These are phyloP conservation scores for Backusella westeae DNA, from an alignment of 192 early-diverging fungal species.

Conservation along the genomic window DNA sequence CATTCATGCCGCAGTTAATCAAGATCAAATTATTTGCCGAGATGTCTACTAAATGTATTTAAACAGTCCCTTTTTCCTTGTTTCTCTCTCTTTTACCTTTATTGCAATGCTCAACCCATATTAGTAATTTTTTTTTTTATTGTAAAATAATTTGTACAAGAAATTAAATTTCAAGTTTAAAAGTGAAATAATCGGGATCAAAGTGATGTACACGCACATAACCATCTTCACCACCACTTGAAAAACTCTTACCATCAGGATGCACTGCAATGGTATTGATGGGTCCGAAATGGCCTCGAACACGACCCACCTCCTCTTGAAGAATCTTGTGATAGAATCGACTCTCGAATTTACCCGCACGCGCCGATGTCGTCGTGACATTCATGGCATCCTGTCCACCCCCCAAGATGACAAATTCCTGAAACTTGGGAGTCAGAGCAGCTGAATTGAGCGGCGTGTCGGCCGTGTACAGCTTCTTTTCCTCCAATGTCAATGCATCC, in stretches of 20 bases:
- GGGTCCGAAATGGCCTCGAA: constrained; percentile 98
- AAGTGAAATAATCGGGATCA: constrained; percentile 94
- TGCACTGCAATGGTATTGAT: constrained; percentile 99
- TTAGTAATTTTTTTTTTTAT: constrained; percentile 1
- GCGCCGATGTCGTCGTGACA: constrained; percentile 87
- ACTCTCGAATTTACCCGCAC: constrained; percentile 96
- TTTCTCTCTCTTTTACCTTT: neutral
- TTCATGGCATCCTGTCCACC: constrained; percentile 99
- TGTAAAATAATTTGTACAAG: neutral
- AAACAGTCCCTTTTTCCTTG: neutral
- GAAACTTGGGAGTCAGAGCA: constrained; percentile 77
- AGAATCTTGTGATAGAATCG: constrained; percentile 97
- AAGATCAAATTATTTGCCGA: neutral
- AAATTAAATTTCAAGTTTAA: constrained; percentile 68
- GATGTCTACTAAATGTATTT: neutral
- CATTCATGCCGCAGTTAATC: neutral
- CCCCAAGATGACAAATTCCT: constrained; percentile 85
- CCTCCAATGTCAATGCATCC: constrained; percentile 80
- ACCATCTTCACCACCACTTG: constrained; percentile 97
- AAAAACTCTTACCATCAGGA: constrained; percentile 91
- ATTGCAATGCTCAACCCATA: neutral
- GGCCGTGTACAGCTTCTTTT: constrained; percentile 82
- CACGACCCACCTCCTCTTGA: constrained; percentile 95
- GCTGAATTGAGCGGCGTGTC: constrained; percentile 94
- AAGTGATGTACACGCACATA: constrained; percentile 96